These are phyloP conservation scores for Neopestalotiopsis sp. DNA, from an alignment of 2,329 filamentous ascomycete species.

Conservation along the genomic window DNA sequence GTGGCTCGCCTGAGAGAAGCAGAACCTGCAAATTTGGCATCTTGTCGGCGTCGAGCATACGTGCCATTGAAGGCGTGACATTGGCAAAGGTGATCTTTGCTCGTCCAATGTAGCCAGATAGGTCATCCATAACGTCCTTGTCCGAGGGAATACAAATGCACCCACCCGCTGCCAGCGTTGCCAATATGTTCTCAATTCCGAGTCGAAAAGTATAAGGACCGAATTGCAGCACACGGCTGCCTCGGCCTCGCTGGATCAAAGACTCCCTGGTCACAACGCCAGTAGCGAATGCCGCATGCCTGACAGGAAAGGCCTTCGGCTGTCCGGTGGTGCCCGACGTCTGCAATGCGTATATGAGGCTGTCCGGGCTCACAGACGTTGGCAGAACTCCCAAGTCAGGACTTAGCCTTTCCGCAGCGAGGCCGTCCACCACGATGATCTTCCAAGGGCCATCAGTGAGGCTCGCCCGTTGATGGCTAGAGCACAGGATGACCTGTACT, in stretches of 20 bases:
- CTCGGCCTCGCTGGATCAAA: slow-evolving; percentile 27
- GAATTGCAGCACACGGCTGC: background rate
- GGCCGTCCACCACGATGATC: background rate
- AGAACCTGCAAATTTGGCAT: background rate
- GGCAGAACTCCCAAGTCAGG: background rate
- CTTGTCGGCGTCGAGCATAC: background rate
- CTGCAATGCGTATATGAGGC: slow-evolving; percentile 14
- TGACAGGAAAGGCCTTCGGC: background rate
- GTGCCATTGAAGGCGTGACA: background rate
- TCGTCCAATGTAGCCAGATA: background rate
- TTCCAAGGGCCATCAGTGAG: background rate
- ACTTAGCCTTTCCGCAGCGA: no score
- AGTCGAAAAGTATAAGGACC: background rate
- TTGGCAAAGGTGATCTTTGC: no score
- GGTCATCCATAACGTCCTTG: background rate
- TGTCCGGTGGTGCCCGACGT: background rate
- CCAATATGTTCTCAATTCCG: background rate
- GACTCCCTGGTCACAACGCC: slow-evolving; percentile 7
- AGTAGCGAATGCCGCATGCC: background rate
- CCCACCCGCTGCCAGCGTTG: background rate
- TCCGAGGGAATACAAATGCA: slow-evolving; percentile 10
- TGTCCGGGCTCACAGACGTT: slow-evolving; percentile 24
- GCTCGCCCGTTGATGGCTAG: no score
- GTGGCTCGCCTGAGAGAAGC: background rate
- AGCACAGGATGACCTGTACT: background rate